Base-by-base conservation (phyloP, 2,329 filamentous ascomycete species). In the Venturia pyrina region DNA sequence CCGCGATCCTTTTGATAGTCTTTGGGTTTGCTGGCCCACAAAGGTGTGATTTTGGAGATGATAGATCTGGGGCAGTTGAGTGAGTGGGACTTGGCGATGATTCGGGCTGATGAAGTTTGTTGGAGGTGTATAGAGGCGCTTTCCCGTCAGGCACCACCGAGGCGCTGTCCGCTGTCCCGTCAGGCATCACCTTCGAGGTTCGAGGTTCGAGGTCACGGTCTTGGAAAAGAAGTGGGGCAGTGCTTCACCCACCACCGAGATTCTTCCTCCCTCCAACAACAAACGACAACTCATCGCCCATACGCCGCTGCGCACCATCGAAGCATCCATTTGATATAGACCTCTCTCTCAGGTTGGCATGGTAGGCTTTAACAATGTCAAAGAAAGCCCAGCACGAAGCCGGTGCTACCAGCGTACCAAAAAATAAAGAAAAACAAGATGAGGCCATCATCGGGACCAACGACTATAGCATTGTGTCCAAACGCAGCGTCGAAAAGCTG, bases 381-480 rank as follows among this genome's bases (percentile, higher is more conserved):
- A 59, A 37, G 28, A 37, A 37, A 19, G 32, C 32, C 24, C 7
- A 19, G 28, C 15, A 15, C 11, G 28, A 28, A 37, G 19, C 32
- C 37, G 53, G 53, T 3, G 15, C 32, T 5, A 37, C 24, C 53
- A 37, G 53, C 32, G 28, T 59, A 4, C 60, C 60, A 15, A 46
- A 17, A 8, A 53, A 48, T 37, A 63, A 64, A 40, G 46, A 56
- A 24, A 53, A 64, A 13, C 43, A 66, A 64, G 66, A 67, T 48
- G 66, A 67, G n/a, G 59, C 66, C 46, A 67, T 67, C 65, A 66
- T 67, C 21, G 66, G 66, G 10, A 97, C 92, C 66, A 96, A 96
- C 75, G 93, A 88, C 74, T 93, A 90, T 76, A 96, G 91, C 72
- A 96, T 96, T 70, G 89, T 93, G 19, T 96, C 92, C 17, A 97